Conservation (phyloP, 768 basidiomycete species). For the Paxillus ammoniavirescens region DNA sequence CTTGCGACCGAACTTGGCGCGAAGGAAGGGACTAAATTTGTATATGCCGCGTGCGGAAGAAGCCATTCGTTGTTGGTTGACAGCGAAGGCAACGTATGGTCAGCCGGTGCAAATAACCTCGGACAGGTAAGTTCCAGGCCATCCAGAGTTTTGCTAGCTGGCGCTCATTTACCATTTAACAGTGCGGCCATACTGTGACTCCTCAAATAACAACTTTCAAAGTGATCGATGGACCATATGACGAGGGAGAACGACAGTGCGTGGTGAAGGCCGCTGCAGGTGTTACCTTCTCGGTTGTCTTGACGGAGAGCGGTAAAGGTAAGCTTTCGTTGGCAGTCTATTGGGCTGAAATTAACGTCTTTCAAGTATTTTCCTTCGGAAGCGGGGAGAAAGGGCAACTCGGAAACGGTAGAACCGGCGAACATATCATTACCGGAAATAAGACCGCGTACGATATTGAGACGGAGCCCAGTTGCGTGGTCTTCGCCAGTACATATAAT, state of each 20-base stretch:
- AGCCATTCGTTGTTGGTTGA: conserved; percentile 83
- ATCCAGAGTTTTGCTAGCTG: background rate
- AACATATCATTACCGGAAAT: conserved; percentile 82
- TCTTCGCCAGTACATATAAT: conserved; percentile 1
- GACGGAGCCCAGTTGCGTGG: conserved; percentile 56
- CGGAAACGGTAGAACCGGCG: conserved; percentile 92
- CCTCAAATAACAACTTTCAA: conserved; percentile 70
- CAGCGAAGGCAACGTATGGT: conserved; percentile 81
- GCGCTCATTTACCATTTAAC: conserved; percentile 4
- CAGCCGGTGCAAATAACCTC: conserved; percentile 73
- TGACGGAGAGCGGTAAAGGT: conserved; percentile 84
- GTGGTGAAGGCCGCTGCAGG: conserved; percentile 79
- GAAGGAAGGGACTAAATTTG: conserved; percentile 55
- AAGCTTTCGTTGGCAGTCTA: conserved; percentile 11
- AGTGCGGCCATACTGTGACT: conserved; percentile 72
- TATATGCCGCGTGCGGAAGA: conserved; percentile 81
- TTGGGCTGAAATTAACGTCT: conserved; percentile 1
- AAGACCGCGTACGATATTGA: conserved; percentile 83
- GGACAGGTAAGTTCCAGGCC: conserved; percentile 62
- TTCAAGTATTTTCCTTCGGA: conserved; percentile 81
- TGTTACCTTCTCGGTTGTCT: conserved; percentile 76
- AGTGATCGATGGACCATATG: conserved; percentile 54
- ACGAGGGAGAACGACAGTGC: conserved; percentile 58
- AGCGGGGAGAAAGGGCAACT: conserved; percentile 92
- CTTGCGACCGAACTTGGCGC: conserved; percentile 63